phyloP scores from a whole-genome alignment of 176 grass and related monocot genomes.

The Carex kokanica region DNA sequence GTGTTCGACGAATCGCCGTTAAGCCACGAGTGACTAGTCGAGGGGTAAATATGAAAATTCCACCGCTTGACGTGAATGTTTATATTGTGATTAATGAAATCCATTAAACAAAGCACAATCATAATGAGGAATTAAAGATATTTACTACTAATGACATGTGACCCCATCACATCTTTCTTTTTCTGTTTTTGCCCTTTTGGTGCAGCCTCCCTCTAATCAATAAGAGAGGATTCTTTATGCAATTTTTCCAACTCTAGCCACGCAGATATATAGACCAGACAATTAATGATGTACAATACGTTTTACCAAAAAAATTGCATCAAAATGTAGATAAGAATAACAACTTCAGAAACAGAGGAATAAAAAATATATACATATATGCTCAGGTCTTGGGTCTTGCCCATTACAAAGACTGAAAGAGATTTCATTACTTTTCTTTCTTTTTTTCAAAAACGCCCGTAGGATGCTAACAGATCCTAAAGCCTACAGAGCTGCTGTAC shows the following conservation, averaged over 20 bases:
- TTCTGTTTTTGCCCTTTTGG: neutral
- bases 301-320: neutral
- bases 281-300: neutral
- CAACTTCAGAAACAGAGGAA: neutral
- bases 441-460: too few relatives aligned
- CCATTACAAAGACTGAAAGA: neutral
- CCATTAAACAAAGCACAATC: too few relatives aligned
- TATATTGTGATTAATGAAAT: too few relatives aligned
- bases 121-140: too few relatives aligned
- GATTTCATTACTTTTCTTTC: neutral
- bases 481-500: neutral
- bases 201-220: neutral
- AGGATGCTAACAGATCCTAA: neutral
- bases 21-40: too few relatives aligned
- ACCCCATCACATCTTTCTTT: neutral
- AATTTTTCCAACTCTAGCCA: neutral
- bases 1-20: neutral
- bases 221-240: neutral
- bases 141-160: too few relatives aligned
- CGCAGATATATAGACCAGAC: neutral
- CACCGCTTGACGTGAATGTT: too few relatives aligned
- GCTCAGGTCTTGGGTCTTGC: neutral
- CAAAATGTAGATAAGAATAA: neutral
- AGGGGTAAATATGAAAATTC: too few relatives aligned
- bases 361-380: neutral